Conservation (phyloP, 257 asterid species). For the Solanum pimpinellifolium region DNA sequence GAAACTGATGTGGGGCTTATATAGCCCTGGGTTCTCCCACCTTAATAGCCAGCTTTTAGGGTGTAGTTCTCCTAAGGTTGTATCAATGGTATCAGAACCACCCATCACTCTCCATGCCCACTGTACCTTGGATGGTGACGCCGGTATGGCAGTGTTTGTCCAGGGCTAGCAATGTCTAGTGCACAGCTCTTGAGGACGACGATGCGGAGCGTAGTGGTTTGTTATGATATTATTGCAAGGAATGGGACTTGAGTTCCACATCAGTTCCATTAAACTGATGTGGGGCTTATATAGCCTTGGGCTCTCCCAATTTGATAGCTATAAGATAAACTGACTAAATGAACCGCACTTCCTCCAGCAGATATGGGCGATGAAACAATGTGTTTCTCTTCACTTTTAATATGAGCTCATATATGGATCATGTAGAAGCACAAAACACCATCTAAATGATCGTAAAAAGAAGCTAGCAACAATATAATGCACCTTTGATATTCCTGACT, state of each 20-base stretch:
- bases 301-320: neutral
- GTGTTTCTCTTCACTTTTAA: neutral
- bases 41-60: neutral
- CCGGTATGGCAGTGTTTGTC: neutral
- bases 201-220: neutral
- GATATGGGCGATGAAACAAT: neutral
- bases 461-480: neutral
- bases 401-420: neutral
- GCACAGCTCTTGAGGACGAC: neutral
- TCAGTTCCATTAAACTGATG: neutral
- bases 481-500: neutral
- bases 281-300: neutral
- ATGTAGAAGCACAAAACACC: neutral
- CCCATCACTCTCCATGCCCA: neutral
- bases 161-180: neutral
- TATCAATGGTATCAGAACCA: neutral
- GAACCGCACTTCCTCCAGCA: neutral
- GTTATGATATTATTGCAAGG: neutral
- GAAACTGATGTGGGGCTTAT: neutral
- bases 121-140: neutral
- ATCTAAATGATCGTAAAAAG: neutral
- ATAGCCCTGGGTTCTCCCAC: neutral
- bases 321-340: neutral
- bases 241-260: neutral
- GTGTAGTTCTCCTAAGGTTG: neutral